Evolutionary conservation across 129 eudicot species (phyloP).

Genomic region (Flaveria linearis): DNA sequence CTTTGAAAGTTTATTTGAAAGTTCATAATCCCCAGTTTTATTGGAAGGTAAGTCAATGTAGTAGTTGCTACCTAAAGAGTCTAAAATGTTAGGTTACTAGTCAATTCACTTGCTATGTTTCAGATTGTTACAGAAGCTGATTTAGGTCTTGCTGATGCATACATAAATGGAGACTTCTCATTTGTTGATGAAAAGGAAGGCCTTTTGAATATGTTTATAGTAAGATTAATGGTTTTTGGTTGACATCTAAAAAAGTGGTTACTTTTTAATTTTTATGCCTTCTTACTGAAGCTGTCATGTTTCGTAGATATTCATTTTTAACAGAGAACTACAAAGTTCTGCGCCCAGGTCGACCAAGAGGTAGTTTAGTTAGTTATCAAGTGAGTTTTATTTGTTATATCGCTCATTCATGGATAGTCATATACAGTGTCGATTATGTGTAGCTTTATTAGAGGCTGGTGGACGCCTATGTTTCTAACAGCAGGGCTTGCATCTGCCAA

Average conservation of each 20-base stretch:
- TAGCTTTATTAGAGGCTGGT: slow-evolving; percentile 74
- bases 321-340: slow-evolving; percentile 54
- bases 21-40: slow-evolving; percentile 84
- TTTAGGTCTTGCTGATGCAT: slow-evolving; percentile 98
- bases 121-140: slow-evolving; percentile 86
- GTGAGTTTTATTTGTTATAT: not conserved
- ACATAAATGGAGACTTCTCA: slow-evolving; percentile 86
- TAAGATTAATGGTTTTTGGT: slow-evolving; percentile 33
- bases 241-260: not conserved
- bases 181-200: slow-evolving; percentile 81
- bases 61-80: not conserved
- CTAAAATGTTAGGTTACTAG: not conserved
- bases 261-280: not conserved
- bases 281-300: slow-evolving; percentile 9
- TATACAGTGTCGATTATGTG: not conserved
- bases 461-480: slow-evolving; percentile 86
- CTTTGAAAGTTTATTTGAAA: slow-evolving; percentile 54
- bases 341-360: slow-evolving; percentile 49
- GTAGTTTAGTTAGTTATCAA: slow-evolving; percentile 37
- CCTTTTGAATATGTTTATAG: slow-evolving; percentile 79
- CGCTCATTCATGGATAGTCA: not conserved
- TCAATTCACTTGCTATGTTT: not conserved
- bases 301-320: slow-evolving; percentile 65
- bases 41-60: slow-evolving; percentile 68
- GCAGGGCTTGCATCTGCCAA: slow-evolving; percentile 89